These are phyloP conservation scores for Solanum pinnatisectum DNA, from an alignment of 257 asterid genomes.

Conservation along the genomic window DNA sequence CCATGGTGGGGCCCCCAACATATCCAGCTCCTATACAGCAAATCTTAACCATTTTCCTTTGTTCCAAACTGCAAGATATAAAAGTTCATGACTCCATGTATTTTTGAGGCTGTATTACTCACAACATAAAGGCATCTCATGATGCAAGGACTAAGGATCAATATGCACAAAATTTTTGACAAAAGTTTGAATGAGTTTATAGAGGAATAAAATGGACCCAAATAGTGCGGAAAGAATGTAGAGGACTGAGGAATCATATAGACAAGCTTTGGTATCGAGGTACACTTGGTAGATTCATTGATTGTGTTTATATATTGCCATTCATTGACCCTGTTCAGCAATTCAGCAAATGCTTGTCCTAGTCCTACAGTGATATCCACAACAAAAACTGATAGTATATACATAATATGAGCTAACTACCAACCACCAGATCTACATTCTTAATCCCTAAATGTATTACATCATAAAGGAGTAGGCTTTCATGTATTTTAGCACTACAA, in stretches of 20 bases:
- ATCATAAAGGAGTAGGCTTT: not conserved
- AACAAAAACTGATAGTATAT: not conserved
- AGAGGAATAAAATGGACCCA: not conserved
- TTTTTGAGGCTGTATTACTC: not conserved
- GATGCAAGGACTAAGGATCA: not conserved
- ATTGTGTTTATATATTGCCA: not conserved
- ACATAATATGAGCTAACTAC: not conserved
- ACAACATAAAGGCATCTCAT: not conserved
- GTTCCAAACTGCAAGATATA: not conserved
- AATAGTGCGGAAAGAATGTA: not conserved
- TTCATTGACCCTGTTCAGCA: not conserved
- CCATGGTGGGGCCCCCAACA: slow-evolving; percentile 21
- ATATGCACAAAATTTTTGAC: not conserved
- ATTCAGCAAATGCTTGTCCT: not conserved
- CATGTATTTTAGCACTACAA: not conserved
- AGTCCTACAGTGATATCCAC: not conserved
- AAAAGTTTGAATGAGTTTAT: not conserved
- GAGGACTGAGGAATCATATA: not conserved
- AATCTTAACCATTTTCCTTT: slow-evolving; percentile 18
- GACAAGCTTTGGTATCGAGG: not conserved
- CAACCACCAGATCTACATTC: not conserved
- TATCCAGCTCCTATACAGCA: slow-evolving; percentile 25
- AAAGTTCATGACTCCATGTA: not conserved
- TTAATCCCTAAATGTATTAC: not conserved
- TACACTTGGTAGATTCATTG: not conserved